These are phyloP conservation scores for Papiliotrema nemorosa DNA, from an alignment of 1,284 basidiomycete species.

Conservation along the genomic window DNA sequence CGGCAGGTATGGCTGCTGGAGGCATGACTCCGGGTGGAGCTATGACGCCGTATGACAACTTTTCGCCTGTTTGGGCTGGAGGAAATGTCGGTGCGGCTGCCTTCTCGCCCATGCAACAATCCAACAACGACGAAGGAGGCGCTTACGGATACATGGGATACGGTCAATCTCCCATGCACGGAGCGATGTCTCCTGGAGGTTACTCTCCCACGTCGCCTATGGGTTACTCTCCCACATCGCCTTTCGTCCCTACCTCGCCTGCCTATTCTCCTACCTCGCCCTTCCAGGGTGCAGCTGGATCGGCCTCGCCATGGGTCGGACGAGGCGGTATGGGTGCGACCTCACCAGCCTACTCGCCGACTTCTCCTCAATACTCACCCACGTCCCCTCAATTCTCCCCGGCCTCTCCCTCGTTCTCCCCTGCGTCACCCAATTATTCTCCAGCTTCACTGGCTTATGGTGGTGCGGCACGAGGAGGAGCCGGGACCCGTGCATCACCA, in stretches of 20 bases:
- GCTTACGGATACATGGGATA: slow-evolving; percentile 68
- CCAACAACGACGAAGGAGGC: slow-evolving; percentile 74
- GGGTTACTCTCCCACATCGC: slow-evolving; percentile 77
- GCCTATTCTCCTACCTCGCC: slow-evolving; percentile 70
- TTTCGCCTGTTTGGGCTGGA: slow-evolving; percentile 62
- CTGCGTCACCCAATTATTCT: slow-evolving; percentile 68
- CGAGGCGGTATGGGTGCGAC: slow-evolving; percentile 54
- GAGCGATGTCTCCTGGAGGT: slow-evolving; percentile 60
- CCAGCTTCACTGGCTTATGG: slow-evolving; percentile 35
- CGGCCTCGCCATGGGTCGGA: slow-evolving; percentile 69
- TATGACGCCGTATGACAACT: slow-evolving; percentile 93
- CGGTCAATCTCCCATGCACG: slow-evolving; percentile 74
- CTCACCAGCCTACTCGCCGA: slow-evolving; percentile 71
- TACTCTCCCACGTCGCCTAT: slow-evolving; percentile 51
- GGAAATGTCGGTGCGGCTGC: slow-evolving; percentile 78
- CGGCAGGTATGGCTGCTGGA: slow-evolving; percentile 72
- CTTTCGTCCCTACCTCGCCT: slow-evolving; percentile 53
- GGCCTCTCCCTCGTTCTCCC: slow-evolving; percentile 33
- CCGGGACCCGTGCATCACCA: slow-evolving; percentile 19
- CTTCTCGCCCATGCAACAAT: slow-evolving; percentile 90
- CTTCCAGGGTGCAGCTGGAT: slow-evolving; percentile 59
- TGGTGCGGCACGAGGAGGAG: slow-evolving; percentile 4
- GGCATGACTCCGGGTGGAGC: slow-evolving; percentile 80
- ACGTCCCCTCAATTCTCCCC: slow-evolving; percentile 72
- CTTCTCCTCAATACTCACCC: slow-evolving; percentile 80